Evolutionary conservation across 768 basidiomycete genomes (phyloP), one percentile per base, ranked within the genome.

Genomic region (Porphyrellus cyaneotinctus): DNA sequence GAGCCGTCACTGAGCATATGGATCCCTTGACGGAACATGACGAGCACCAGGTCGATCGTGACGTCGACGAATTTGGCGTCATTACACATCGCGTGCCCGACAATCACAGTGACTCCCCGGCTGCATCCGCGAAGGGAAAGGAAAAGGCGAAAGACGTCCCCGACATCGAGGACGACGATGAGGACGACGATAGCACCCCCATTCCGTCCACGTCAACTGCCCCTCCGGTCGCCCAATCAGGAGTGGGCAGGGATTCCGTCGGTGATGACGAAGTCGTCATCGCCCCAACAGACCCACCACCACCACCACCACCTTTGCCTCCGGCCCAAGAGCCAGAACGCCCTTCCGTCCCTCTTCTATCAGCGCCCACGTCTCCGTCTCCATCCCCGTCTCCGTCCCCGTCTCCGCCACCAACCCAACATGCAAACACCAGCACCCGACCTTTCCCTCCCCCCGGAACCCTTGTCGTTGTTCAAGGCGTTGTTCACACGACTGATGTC

Each of bases 391-490:
- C 49, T 15, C 52, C 56, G 38, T 47, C 58, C 35, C 60, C 57
- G 43, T 41, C 67, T 42, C 59, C 68, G 22, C 54, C 64, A 45
- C 51, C 61, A 32, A 45, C 65, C 30, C 62, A 66, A 26, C 61
- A 58, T 13, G 37, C 51, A 20, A 69, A 45, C 35, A 43, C 23
- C 42, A 50, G 18, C 36, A 58, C 54, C n/a, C 71, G 79, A 20
- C 76, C 77, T 49, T 87, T 87, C 63, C 85, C 86, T 32, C 83
- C 86, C 0, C 83, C 87, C 0, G 87, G 88, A 14, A 88, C 88
- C 3, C 76, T 91, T 4, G 88, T 91, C 23, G 86, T 91, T 32
- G 88, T 91, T 0, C 88, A 91, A 68, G 88, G 88, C 44, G 87
- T 89, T 36, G 87, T 89, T 1, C 87, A 89, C 56, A 88, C 87